Conservation (phyloP, 768 basidiomycete species). For the Crucibulum laeve region DNA sequence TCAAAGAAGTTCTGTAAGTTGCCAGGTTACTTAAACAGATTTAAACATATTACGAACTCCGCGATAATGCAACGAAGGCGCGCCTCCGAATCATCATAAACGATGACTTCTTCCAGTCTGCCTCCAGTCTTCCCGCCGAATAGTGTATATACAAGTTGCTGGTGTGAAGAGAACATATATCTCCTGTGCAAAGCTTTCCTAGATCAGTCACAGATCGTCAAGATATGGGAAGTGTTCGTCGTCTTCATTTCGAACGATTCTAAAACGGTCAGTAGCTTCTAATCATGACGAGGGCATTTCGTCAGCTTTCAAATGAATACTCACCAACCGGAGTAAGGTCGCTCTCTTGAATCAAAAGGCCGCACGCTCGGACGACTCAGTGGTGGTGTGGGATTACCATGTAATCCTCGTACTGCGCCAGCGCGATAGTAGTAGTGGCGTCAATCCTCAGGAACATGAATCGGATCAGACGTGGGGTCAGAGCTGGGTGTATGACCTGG, state of each 20-base stretch:
- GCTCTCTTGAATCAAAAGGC: conserved; percentile 61
- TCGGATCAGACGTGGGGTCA: conserved; percentile 6
- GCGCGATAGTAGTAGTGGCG: conserved; percentile 12
- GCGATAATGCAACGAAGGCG: too few relatives aligned
- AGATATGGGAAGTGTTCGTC: conserved; percentile 45
- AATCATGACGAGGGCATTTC: conserved; percentile 1
- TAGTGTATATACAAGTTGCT: conserved; percentile 51
- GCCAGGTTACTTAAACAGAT: too few relatives aligned
- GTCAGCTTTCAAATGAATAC: conserved; percentile 1
- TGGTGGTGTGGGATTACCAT: conserved; percentile 76
- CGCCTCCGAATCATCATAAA: background rate
- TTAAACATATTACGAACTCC: too few relatives aligned
- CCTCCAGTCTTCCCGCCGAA: conserved; percentile 32
- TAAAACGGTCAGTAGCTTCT: conserved; percentile 45
- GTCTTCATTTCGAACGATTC: conserved; percentile 64
- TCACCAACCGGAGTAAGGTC: conserved; percentile 34
- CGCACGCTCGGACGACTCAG: conserved; percentile 22
- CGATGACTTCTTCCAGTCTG: conserved; percentile 5
- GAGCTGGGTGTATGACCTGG: conserved; percentile 69
- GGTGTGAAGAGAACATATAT: conserved; percentile 76
- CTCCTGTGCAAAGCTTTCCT: conserved; percentile 45
- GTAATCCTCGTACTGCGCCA: conserved; percentile 55
- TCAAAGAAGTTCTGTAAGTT: too few relatives aligned
- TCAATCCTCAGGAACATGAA: background rate
- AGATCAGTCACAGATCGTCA: conserved; percentile 16